Evolutionary conservation across 768 basidiomycete genomes (phyloP), one percentile per base, ranked within the genome.

Genomic region (Termitomyces sp.): DNA sequence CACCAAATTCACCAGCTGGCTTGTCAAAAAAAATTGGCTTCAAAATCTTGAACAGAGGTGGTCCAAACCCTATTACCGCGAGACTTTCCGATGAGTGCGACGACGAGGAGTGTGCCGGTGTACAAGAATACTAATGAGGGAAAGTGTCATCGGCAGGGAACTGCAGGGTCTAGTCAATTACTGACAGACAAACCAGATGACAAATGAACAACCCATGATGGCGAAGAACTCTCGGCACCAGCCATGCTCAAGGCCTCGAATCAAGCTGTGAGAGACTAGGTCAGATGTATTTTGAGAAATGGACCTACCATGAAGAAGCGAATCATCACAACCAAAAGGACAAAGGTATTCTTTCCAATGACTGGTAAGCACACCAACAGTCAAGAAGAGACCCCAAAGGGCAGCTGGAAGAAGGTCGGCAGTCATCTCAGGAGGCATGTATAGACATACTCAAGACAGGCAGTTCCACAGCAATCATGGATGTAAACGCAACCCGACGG

Each of bases 401-500:
- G 56, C 22, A 33, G 53, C 62, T 63, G 38, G 29, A n/a, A 42
- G 13, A 54, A 11, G 3, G 16, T 16, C 13, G 4, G n/a, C 23
- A 27, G 25, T 23, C 5, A 32, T 29, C 0, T 32, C 0, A 23
- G 16, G 20, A 5, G 2, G 13, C 3, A 25, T 22, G 10, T 12
- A n/a, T n/a, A 32, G 11, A 48, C 62, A 27, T 42, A 63, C 60
- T 43, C 27, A 63, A 53, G 20, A 22, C 27, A 2, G 41, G 11
- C 23, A 63, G 39, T 7, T 63, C 62, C 20, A 59, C 57, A 3
- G 41, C 23, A 22, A 63, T 48, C 51, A 52, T 61, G 27, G 60
- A 57, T 2, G 57, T 54, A 22, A 53, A 50, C 5, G 60, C 60
- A 2, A 53, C 49, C 40, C 39, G 51, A 13, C 60, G 57, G 16